These are phyloP conservation scores for Purshia tridentata DNA, from an alignment of 306 rosid species.

Conservation along the genomic window DNA sequence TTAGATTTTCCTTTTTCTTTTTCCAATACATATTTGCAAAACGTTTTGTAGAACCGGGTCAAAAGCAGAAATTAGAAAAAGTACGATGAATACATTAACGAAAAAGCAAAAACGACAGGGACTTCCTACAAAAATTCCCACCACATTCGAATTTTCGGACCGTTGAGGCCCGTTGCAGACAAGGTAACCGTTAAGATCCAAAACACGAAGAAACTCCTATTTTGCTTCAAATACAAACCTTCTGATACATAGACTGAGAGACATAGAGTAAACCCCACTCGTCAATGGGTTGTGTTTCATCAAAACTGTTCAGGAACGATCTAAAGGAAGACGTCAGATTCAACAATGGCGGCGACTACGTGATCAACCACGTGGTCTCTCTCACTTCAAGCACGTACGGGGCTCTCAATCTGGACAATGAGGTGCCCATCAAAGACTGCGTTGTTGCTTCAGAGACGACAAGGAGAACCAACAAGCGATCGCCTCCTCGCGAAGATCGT, in stretches of 20 bases:
- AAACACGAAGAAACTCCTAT: conserved; percentile 16
- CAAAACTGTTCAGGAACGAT: conserved; percentile 63
- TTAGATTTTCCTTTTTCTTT: no score
- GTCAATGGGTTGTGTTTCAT: conserved; percentile 92
- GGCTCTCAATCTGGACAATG: conserved; percentile 62
- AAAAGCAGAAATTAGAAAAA: neutral
- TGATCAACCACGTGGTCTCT: conserved; percentile 70
- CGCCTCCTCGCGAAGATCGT: conserved; percentile 36
- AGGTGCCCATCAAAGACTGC: conserved; percentile 22
- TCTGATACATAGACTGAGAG: conserved; percentile 22
- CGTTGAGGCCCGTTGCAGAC: conserved; percentile 72
- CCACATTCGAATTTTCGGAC: conserved; percentile 70
- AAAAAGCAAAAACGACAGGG: conserved; percentile 6
- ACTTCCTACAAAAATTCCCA: conserved; percentile 19
- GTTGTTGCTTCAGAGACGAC: conserved; percentile 24
- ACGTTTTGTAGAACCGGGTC: neutral
- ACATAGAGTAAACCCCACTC: conserved; percentile 29
- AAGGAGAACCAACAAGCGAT: conserved; percentile 15
- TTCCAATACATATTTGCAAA: neutral
- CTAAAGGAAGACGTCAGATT: conserved; percentile 41
- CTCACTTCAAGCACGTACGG: conserved; percentile 88
- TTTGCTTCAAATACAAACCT: conserved; percentile 31
- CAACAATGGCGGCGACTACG: conserved; percentile 53
- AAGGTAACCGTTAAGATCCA: conserved; percentile 57
- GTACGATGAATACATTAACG: neutral